phyloP scores from a whole-genome alignment of 2,329 filamentous ascomycete genomes.

The Fusarium euwallaceae region DNA sequence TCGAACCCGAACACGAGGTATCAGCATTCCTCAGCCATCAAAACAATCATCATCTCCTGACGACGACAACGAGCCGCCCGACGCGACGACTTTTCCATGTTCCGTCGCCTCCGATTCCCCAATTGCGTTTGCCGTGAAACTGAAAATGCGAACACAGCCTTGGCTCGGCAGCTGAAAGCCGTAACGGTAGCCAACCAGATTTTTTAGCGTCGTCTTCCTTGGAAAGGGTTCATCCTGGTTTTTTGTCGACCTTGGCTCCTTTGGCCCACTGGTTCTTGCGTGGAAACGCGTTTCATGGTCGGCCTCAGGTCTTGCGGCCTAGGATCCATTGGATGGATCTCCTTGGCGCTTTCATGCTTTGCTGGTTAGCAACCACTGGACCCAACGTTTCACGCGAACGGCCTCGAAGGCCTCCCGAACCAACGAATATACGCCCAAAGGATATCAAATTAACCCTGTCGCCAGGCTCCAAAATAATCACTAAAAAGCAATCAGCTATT shows the following conservation, averaged over 20 bases:
- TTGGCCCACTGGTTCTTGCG: neutral
- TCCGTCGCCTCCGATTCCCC: conserved; percentile 1
- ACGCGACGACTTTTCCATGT: conserved; percentile 29
- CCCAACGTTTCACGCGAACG: neutral
- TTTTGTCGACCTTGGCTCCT: neutral
- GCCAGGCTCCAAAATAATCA: neutral
- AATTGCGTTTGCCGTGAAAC: conserved; percentile 12
- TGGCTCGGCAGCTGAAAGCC: conserved; percentile 40
- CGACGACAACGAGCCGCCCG: conserved; percentile 13
- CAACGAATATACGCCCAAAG: neutral
- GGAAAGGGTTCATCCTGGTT: neutral
- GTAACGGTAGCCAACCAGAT: neutral
- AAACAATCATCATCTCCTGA: conserved; percentile 28
- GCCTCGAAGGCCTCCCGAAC: neutral
- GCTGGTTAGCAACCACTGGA: neutral
- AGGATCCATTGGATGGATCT: neutral
- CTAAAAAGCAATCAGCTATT: neutral
- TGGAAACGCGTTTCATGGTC: conserved; percentile 26
- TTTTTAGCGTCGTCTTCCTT: neutral
- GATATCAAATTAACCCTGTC: neutral
- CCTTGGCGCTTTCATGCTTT: neutral
- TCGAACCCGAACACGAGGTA: conserved; percentile 7
- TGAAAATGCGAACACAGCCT: conserved; percentile 37
- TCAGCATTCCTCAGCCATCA: conserved; percentile 1
- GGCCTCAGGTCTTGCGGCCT: conserved; percentile 12